phyloP scores from a whole-genome alignment of 306 rosid species.

The Quercus wislizeni region DNA sequence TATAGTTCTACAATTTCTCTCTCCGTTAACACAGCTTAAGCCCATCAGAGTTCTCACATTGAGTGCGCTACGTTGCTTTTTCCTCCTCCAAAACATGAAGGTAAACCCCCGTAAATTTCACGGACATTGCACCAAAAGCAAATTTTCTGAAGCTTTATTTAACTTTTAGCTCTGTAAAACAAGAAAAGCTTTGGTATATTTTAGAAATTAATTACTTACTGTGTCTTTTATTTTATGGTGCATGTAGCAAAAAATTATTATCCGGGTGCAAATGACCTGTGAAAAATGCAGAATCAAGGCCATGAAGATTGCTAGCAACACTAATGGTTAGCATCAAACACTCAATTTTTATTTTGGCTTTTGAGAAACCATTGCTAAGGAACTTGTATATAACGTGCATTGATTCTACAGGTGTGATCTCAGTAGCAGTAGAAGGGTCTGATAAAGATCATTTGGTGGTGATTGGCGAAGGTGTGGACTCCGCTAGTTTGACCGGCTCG shows the following conservation, averaged over 20 bases:
- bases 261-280: conserved; percentile 17
- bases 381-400: not conserved
- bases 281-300: conserved; percentile 35
- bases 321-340: not conserved
- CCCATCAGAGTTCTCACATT: no score
- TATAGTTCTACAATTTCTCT: no score
- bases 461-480: conserved; percentile 14
- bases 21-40: no score
- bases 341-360: not conserved
- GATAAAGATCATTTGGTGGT: conserved; percentile 32
- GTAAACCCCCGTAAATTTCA: no score
- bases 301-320: conserved; percentile 32
- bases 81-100: no score
- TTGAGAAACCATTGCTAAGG: not conserved
- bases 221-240: not conserved
- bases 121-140: no score
- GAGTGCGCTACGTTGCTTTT: no score
- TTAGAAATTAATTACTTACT: not conserved
- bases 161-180: not conserved
- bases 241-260: conserved; percentile 37
- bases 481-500: conserved; percentile 8
- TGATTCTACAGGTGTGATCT: conserved; percentile 30
- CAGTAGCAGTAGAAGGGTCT: conserved; percentile 32
- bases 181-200: not conserved
- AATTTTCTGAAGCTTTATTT: not conserved